Percentiles rank a stretch among this genome's conserved stretches.
Conservation (phyloP, 176 grass and related monocot species). For the Phragmites australis region DNA sequence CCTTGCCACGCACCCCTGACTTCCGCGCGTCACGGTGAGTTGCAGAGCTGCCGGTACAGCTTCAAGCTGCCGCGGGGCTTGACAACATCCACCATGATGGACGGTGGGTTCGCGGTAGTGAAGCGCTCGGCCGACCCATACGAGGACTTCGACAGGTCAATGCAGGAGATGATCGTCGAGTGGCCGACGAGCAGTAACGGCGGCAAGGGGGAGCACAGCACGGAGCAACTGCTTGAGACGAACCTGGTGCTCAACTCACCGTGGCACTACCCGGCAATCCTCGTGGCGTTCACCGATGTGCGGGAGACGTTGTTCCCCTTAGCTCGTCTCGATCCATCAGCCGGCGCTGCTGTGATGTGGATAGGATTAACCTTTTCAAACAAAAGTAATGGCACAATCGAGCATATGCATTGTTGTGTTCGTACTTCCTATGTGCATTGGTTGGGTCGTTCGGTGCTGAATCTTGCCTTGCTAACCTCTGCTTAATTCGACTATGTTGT, state of each 20-base stretch:
- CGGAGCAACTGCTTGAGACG: conserved; percentile 60
- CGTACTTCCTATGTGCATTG: conserved; percentile 33
- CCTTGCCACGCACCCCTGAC: conserved; percentile 28
- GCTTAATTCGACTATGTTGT: conserved; percentile 1
- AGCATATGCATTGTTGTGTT: conserved; percentile 13
- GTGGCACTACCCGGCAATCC: conserved; percentile 67
- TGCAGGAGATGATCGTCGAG: too few species aligned
- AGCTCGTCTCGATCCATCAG: neutral
- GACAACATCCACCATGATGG: conserved; percentile 11
- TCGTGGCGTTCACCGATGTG: conserved; percentile 68
- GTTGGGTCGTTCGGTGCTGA: conserved; percentile 14
- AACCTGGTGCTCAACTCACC: conserved; percentile 80
- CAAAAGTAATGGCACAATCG: conserved; percentile 19
- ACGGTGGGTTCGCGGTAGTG: conserved; percentile 62
- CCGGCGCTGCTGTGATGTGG: neutral
- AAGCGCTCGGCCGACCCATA: conserved; percentile 70
- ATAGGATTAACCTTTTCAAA: conserved; percentile 26
- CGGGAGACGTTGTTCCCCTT: conserved; percentile 59
- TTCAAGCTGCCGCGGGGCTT: conserved; percentile 40
- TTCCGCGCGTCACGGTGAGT: neutral
- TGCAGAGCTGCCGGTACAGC: too few species aligned
- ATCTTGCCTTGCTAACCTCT: conserved; percentile 32
- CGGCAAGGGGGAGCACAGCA: conserved; percentile 24
- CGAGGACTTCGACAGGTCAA: conserved; percentile 77
- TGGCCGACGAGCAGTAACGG: too few species aligned